Evolutionary conservation across 371 early-diverging fungal genomes (phyloP), one percentile per base, ranked within the genome.

Genomic region (Syncephalis plumigaleata): DNA sequence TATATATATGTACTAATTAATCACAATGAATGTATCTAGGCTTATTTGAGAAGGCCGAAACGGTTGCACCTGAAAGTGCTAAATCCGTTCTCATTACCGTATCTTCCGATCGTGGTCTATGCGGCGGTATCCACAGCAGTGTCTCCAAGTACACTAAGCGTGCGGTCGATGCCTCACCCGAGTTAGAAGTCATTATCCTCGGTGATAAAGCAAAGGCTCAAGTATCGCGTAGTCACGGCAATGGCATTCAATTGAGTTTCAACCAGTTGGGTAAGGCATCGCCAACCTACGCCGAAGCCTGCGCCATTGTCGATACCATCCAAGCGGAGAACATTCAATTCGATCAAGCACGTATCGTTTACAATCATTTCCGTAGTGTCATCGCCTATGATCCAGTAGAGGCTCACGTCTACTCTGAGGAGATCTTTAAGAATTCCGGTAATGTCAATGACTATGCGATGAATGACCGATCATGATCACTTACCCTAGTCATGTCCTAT

Each of bases 91-190:
- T 78, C 65, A 65, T 98, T 48, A 82, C 90, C 31, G 67, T 81
- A 45, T 91, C 93, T 24, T 92, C 93, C 42, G 98, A 98, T 73
- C 82, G 91, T 73, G 98, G 98, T 71, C 83, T 98, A 31, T 96
- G 98, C 73, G 95, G 96, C 66, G 95, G 92, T 79, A 89, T 96
- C 63, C 97, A 98, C 83, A 83, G 84, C 55, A 81, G 85, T 56
- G 82, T 98, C 25, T 75, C 91, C 63, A 93, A 91, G 70, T 71
- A 68, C 53, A 77, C 86, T 58, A 79, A 83, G 55, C 72, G 67
- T 46, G 65, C 62, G 54, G 18, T 89, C 36, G 68, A 66, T 25
- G 60, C 61, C 23, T 56, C 67, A 25, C 71, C 75, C 42, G 74
- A 75, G 13, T 43, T 62, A 27, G 7, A 31, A 31, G 54, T 84